These are phyloP conservation scores for Xylaria bambusicola DNA, from an alignment of 495 filamentous ascomycete species.

Conservation along the genomic window DNA sequence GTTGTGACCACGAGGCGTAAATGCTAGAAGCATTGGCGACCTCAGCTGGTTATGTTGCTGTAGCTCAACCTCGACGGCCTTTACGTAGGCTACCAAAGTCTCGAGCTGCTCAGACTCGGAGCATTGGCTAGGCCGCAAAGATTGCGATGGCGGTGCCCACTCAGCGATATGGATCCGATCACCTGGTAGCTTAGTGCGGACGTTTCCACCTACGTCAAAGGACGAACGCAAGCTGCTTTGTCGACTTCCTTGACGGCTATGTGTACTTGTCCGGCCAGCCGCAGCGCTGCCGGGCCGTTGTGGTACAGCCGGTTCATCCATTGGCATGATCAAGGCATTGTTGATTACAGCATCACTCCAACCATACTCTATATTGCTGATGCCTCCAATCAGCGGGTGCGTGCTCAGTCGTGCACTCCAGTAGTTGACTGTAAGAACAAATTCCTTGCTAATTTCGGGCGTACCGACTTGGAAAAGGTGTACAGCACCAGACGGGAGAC, in stretches of 20 bases:
- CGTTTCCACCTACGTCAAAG: conserved; percentile 57
- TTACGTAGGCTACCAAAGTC: conserved; percentile 74
- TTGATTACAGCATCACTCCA: conserved; percentile 93
- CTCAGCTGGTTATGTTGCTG: conserved; percentile 84
- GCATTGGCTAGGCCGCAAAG: conserved; percentile 77
- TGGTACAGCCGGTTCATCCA: conserved; percentile 42
- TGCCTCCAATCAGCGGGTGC: conserved; percentile 84
- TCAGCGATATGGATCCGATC: conserved; percentile 85
- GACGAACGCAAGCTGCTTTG: conserved; percentile 44
- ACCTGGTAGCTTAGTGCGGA: conserved; percentile 69
- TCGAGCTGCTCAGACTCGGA: conserved; percentile 79
- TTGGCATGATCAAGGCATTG: conserved; percentile 59
- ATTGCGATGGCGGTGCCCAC: conserved; percentile 91
- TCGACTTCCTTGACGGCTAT: conserved; percentile 38
- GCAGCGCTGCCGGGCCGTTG: conserved; percentile 47
- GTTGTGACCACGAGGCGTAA: conserved; percentile 84
- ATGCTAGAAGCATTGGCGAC: conserved; percentile 82
- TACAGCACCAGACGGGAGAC: conserved; percentile 86
- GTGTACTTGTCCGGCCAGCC: conserved; percentile 42
- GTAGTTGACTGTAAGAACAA: conserved; percentile 93
- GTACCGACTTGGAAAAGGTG: conserved; percentile 98
- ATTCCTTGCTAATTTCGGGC: conserved; percentile 90
- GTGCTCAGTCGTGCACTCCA: conserved; percentile 95
- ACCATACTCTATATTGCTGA: conserved; percentile 97
- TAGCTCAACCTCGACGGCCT: conserved; percentile 82